Evolutionary conservation across 805 yeast species (phyloP), one percentile per base, ranked within the genome.

Genomic region (Saturnispora dispora): DNA sequence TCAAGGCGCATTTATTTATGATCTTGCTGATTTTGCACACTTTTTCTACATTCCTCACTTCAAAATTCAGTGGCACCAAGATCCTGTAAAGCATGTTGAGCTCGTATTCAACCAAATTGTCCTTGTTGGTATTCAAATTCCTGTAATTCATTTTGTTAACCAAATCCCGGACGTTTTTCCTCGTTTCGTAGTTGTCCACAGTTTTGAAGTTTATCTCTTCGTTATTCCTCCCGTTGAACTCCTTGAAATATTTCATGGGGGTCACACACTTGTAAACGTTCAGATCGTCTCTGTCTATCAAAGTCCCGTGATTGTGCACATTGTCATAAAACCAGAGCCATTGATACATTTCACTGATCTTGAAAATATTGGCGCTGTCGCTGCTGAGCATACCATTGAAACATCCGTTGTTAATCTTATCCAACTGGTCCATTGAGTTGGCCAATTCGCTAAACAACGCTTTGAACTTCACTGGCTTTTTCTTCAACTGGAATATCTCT

Each of bases 311-410:
- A 1, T 71, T 68, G 42, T 67, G 67, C 62, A 83, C 65, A n/a
- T 67, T 46, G 62, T 90, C 97, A 55, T 82, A 77, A 62, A 85
- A 86, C 57, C 67, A 76, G 28, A 86, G 62, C 96, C 96, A 90
- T 55, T 87, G 93, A 41, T 85, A 76, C 8, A 88, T 68, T 25
- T 65, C 69, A 13, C 77, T 65, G 0, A 95, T 85, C 56, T 82
- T 83, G 8, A 57, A 57, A 27, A 87, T 66, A 45, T 80, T 71
- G 50, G 78, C 28, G 36, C 39, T 82, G 57, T 87, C 95, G 42
- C 47, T 13, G 23, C 52, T 53, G 30, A 78, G 81, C 53, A 79
- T 74, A 27, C 75, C 64, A 47, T 82, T 76, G 65, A 88, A 89
- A 61, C 90, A 84, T 1, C 93, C 89, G 52, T 74, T 73, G 6